Percentiles rank a stretch among this genome's conserved stretches.
Conservation (phyloP, 345 rosid species). For the Brassica cretica region DNA sequence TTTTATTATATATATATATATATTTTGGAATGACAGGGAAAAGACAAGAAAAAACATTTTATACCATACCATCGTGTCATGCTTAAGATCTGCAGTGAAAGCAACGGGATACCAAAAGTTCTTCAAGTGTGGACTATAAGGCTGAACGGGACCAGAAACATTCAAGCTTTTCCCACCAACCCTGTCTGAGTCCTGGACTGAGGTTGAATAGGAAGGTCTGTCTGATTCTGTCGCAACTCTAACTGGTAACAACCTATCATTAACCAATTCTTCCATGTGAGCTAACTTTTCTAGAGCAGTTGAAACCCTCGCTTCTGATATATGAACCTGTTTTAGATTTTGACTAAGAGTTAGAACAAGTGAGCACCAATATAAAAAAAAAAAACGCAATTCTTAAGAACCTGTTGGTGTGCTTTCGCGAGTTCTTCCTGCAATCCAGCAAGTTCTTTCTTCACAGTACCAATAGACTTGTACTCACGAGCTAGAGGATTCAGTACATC, state of each 20-base stretch:
- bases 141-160: constrained; percentile 89
- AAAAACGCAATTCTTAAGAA: constrained; percentile 23
- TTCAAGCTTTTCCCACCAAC: constrained; percentile 65
- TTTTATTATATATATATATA: neutral
- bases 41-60: neutral
- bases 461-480: constrained; percentile 90
- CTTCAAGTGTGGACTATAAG: constrained; percentile 72
- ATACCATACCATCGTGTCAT: constrained; percentile 79
- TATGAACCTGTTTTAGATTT: constrained; percentile 68
- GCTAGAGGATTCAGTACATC: constrained; percentile 97
- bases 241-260: constrained; percentile 72
- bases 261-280: constrained; percentile 87
- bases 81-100: constrained; percentile 79
- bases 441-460: constrained; percentile 87
- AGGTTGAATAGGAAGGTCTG: constrained; percentile 42
- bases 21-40: neutral
- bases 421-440: constrained; percentile 87
- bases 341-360: constrained; percentile 2
- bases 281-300: constrained; percentile 93
- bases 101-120: constrained; percentile 97
- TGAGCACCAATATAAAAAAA: neutral
- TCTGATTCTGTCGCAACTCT: constrained; percentile 48
- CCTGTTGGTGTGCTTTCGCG: constrained; percentile 87
- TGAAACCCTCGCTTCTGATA: constrained; percentile 93
- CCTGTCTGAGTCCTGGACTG: constrained; percentile 47